Evolutionary conservation across 2,329 filamentous ascomycete genomes (phyloP).

Genomic region (Lecanosticta acicola): DNA sequence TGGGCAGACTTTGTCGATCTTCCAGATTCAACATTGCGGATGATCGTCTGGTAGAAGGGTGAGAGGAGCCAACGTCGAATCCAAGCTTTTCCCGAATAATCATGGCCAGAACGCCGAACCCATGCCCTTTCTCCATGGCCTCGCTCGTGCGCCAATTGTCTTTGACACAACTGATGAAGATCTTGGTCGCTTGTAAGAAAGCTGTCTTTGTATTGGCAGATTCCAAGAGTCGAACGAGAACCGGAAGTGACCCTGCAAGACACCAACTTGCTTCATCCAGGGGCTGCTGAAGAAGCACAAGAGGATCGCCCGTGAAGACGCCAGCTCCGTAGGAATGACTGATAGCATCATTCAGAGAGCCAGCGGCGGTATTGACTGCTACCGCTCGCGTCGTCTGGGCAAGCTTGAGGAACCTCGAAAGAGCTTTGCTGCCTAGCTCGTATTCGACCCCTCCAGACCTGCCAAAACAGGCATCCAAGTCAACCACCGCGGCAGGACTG

Average conservation of each 20-base stretch:
- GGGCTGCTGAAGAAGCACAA: conserved; percentile 73
- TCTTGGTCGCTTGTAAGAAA: conserved; percentile 70
- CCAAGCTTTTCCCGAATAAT: conserved; percentile 79
- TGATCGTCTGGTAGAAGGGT: conserved; percentile 17
- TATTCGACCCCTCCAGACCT: conserved; percentile 6
- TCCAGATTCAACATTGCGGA: conserved; percentile 27
- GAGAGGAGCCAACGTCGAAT: conserved; percentile 31
- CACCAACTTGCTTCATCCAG: conserved; percentile 91
- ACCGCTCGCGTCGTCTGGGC: conserved; percentile 70
- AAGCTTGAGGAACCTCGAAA: conserved; percentile 52
- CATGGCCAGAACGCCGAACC: conserved; percentile 80
- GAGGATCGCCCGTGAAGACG: conserved; percentile 74
- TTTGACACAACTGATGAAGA: conserved; percentile 78
- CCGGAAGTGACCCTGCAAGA: conserved; percentile 80
- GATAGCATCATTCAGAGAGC: conserved; percentile 84
- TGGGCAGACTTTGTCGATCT: conserved; percentile 49
- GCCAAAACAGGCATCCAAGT: conserved; percentile 52
- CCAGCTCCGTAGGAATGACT: conserved; percentile 73
- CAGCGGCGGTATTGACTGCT: conserved; percentile 81
- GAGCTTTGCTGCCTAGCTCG: conserved; percentile 46
- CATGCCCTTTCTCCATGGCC: conserved; percentile 93
- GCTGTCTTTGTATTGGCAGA: conserved; percentile 64
- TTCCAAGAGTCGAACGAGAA: conserved; percentile 80
- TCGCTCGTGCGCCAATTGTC: conserved; percentile 97
- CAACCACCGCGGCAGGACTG: conserved; percentile 71